phyloP scores from a whole-genome alignment of 106 monocot genomes.

The Acanthochlamys bracteata region DNA sequence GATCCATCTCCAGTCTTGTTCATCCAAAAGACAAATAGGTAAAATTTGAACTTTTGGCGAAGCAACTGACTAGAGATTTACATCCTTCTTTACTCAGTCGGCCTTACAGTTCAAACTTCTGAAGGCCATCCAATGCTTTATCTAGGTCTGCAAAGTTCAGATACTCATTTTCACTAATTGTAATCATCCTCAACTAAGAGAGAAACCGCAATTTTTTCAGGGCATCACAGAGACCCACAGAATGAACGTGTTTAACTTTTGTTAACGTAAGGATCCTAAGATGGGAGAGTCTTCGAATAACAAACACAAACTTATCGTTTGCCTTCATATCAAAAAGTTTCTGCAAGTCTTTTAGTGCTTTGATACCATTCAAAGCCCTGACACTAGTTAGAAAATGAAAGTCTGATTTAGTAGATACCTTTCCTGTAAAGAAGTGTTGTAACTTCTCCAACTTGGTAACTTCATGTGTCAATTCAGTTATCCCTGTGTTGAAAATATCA shows the following conservation, averaged over 20 bases:
- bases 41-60: background rate
- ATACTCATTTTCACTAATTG: background rate
- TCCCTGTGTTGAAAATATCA: background rate
- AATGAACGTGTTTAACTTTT: background rate
- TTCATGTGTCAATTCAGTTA: slow-evolving; percentile 6
- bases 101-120: background rate
- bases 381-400: background rate
- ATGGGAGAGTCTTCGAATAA: background rate
- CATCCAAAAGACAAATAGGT: background rate
- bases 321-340: slow-evolving; percentile 13
- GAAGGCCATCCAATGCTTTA: background rate
- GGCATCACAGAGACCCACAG: background rate
- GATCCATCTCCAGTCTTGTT: background rate
- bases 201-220: background rate
- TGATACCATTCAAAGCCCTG: background rate
- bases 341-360: slow-evolving; percentile 8
- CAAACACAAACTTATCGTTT: background rate
- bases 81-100: background rate
- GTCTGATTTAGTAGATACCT: background rate
- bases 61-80: background rate
- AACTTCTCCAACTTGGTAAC: slow-evolving; percentile 16
- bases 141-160: background rate
- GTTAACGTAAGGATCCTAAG: background rate
- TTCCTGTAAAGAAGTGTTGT: slow-evolving; percentile 9
- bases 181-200: background rate